These are phyloP conservation scores for Endocalyx cinctus DNA, from an alignment of 2,329 filamentous ascomycete species.

Conservation along the genomic window DNA sequence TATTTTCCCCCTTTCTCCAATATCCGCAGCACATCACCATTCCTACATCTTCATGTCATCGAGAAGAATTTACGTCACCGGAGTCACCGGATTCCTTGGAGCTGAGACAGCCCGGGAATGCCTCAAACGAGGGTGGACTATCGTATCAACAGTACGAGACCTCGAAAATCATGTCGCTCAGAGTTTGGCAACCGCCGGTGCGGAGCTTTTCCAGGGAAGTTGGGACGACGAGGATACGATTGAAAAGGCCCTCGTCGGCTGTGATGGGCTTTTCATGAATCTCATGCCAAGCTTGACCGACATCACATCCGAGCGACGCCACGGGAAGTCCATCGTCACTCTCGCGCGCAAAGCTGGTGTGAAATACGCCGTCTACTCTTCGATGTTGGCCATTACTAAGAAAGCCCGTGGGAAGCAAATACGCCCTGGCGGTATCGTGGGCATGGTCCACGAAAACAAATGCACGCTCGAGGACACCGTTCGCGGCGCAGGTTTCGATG, in stretches of 20 bases:
- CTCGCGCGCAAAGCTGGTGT: conserved; percentile 16
- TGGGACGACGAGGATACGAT: conserved; percentile 14
- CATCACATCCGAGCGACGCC: conserved; percentile 5
- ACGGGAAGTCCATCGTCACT: conserved; percentile 8
- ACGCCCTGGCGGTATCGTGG: conserved; percentile 1
- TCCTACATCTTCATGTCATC: too few species aligned
- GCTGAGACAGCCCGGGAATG: conserved; percentile 11
- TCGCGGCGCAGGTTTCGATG: conserved; percentile 8
- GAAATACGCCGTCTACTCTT: conserved; percentile 13
- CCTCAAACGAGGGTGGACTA: conserved; percentile 10
- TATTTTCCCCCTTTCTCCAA: too few species aligned
- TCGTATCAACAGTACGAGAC: conserved; percentile 12
- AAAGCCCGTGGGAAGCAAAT: conserved; percentile 1
- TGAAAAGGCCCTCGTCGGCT: conserved; percentile 9
- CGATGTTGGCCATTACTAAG: background rate
- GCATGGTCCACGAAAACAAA: conserved; percentile 8
- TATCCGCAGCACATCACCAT: too few species aligned
- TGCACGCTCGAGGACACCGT: conserved; percentile 7
- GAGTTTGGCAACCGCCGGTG: conserved; percentile 8
- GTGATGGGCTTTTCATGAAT: conserved; percentile 15
- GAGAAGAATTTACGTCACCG: conserved; percentile 15
- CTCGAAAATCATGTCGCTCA: conserved; percentile 7
- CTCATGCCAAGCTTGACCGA: conserved; percentile 7
- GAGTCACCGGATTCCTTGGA: conserved; percentile 15
- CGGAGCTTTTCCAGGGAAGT: conserved; percentile 12